A percentile compares a stretch with the other conserved stretches of the same genome.
Evolutionary conservation across 768 basidiomycete genomes (phyloP).

Genomic region (Botryobasidium botryosum): DNA sequence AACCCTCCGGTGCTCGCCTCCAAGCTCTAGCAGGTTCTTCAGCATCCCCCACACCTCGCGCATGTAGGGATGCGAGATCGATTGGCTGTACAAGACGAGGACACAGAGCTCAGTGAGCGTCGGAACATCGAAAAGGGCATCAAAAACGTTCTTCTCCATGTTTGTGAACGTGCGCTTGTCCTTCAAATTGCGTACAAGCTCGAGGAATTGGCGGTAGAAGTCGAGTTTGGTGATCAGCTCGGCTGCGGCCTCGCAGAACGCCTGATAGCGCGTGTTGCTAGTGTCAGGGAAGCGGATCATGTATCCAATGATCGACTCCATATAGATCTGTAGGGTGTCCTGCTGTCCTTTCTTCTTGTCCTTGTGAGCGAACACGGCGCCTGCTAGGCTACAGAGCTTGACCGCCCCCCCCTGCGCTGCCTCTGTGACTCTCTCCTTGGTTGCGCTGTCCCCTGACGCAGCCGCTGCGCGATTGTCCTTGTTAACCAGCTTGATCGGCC

Average conservation of each 20-base stretch:
- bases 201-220: conserved; percentile 18
- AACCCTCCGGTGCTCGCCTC: conserved; percentile 15
- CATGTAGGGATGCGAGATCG: conserved; percentile 21
- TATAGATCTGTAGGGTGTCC: conserved; percentile 16
- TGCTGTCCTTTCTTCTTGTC: conserved; percentile 23
- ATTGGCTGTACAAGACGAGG: conserved; percentile 15
- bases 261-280: conserved; percentile 23
- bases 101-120: conserved; percentile 19
- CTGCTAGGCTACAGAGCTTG: conserved; percentile 18
- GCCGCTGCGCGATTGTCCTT: conserved; percentile 18
- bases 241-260: conserved; percentile 18
- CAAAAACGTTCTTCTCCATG: conserved; percentile 22
- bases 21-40: conserved; percentile 17
- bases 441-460: conserved; percentile 8
- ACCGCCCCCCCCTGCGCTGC: conserved; percentile 16
- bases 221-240: conserved; percentile 17
- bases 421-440: conserved; percentile 13
- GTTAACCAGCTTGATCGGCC: conserved; percentile 19
- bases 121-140: conserved; percentile 13
- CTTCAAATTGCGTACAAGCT: conserved; percentile 19
- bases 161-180: conserved; percentile 17
- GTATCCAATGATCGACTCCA: conserved; percentile 15
- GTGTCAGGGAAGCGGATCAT: conserved; percentile 20
- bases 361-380: conserved; percentile 21
- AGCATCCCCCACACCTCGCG: conserved; percentile 12